Evolutionary conservation across 768 basidiomycete genomes (phyloP).

Genomic region (Tricholoma saponaceum): DNA sequence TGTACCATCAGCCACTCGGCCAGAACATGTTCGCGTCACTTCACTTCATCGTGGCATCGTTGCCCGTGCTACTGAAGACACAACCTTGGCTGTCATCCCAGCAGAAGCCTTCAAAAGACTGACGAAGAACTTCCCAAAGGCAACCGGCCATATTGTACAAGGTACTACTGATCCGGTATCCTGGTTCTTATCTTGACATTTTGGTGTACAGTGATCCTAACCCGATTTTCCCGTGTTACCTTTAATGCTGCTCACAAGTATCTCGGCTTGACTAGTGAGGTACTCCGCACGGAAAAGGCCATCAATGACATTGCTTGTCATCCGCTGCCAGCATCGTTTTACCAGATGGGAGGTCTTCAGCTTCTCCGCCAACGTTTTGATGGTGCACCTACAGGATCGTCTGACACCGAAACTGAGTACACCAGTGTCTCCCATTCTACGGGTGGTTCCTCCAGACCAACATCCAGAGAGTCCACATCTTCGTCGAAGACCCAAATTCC

Average conservation of each 20-base stretch:
- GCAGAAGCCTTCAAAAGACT: constrained; percentile 93
- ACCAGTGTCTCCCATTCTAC: constrained; percentile 37
- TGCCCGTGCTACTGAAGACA: constrained; percentile 91
- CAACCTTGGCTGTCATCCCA: constrained; percentile 97
- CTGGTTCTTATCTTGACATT: constrained; percentile 5
- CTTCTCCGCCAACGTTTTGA: constrained; percentile 90
- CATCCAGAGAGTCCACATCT: constrained; percentile 20
- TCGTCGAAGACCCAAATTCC: constrained; percentile 7
- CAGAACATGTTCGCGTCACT: constrained; percentile 9
- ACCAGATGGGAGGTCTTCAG: constrained; percentile 87
- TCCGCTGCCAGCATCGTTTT: constrained; percentile 87
- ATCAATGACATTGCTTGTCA: constrained; percentile 98
- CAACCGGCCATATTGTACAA: constrained; percentile 94
- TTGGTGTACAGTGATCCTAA: constrained; percentile 74
- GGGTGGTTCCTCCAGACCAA: constrained; percentile 19
- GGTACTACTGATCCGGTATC: constrained; percentile 36
- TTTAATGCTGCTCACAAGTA: constrained; percentile 98
- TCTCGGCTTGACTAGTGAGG: constrained; percentile 90
- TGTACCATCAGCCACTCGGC: constrained; percentile 16
- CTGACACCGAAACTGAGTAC: constrained; percentile 57
- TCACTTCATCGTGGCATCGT: constrained; percentile 66
- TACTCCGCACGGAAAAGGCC: constrained; percentile 93
- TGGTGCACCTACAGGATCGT: constrained; percentile 34
- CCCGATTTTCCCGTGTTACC: constrained; percentile 94
- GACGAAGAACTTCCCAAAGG: constrained; percentile 96